Conservation (phyloP, 1,284 basidiomycete species). For the Cutaneotrichosporon cutaneum region DNA sequence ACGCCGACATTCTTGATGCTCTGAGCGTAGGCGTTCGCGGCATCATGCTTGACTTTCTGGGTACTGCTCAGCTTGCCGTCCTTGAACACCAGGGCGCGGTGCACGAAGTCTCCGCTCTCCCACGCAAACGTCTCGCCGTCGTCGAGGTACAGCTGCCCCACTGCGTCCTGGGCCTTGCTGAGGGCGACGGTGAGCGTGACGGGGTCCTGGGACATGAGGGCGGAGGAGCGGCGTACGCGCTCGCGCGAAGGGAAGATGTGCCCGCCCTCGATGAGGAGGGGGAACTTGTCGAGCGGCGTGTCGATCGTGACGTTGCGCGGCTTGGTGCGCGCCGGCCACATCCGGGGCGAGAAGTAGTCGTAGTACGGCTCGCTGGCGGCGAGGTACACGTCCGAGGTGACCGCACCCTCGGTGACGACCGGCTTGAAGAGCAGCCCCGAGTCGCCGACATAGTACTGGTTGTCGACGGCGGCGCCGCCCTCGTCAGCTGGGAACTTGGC, state of each 20-base stretch:
- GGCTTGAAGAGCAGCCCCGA: conserved; percentile 92
- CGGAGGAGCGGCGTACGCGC: conserved; percentile 78
- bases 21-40: conserved; percentile 66
- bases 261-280: conserved; percentile 87
- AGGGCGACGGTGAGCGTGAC: conserved; percentile 88
- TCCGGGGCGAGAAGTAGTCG: conserved; percentile 75
- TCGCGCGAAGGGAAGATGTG: conserved; percentile 84
- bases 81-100: conserved; percentile 69
- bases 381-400: conserved; percentile 75
- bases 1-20: conserved; percentile 67
- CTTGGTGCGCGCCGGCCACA: conserved; percentile 65
- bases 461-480: conserved; percentile 80
- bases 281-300: conserved; percentile 74
- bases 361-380: conserved; percentile 91
- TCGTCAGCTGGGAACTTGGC: conserved; percentile 86
- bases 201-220: conserved; percentile 86
- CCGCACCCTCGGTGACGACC: conserved; percentile 72
- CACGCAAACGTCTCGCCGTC: conserved; percentile 86
- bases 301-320: conserved; percentile 70
- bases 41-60: conserved; percentile 55
- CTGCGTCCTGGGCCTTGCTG: conserved; percentile 64
- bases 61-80: conserved; percentile 50
- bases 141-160: conserved; percentile 89
- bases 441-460: conserved; percentile 89
- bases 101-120: conserved; percentile 75